Evolutionary conservation across 345 rosid genomes (phyloP).

Genomic region (thale cress (Arabidopsis thaliana)): TAIR10.1 NC_003070.9:4443501-4444000

Average conservation of each 20-base stretch:
- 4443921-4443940: not conserved
- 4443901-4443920: slow-evolving; percentile 43
- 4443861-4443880: slow-evolving; percentile 42
- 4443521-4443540: slow-evolving; percentile 26
- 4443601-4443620: slow-evolving; percentile 53
- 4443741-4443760: slow-evolving; percentile 39
- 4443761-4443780: slow-evolving; percentile 34
- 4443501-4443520: slow-evolving; percentile 81
- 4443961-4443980: not conserved
- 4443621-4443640: slow-evolving; percentile 52
- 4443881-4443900: slow-evolving; percentile 27
- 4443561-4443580: slow-evolving; percentile 8
- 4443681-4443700: slow-evolving; percentile 12
- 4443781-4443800: slow-evolving; percentile 15
- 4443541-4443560: slow-evolving; percentile 21
- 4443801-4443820: slow-evolving; percentile 18
- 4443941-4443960: not conserved
- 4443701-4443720: slow-evolving; percentile 13
- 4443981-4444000: too few species aligned
- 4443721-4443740: slow-evolving; percentile 35
- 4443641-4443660: slow-evolving; percentile 25
- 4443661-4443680: slow-evolving; percentile 26
- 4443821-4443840: slow-evolving; percentile 22
- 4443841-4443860: slow-evolving; percentile 30
- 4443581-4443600: slow-evolving; percentile 34